These are phyloP conservation scores for Heracleum sosnowskyi DNA, from an alignment of 129 eudicot genomes.

Conservation along the genomic window DNA sequence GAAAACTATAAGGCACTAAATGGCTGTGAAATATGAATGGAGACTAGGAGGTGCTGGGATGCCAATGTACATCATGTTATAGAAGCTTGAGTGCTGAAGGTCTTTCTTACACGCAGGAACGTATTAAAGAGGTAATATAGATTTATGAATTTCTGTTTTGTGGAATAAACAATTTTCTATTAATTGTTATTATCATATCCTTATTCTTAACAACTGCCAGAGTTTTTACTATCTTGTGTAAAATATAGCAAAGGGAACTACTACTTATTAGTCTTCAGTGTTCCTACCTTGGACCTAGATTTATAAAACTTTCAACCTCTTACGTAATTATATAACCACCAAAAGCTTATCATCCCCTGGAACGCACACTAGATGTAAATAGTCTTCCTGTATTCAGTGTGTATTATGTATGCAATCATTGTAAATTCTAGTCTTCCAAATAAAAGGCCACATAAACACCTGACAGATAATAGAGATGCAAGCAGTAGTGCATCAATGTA, in stretches of 20 bases:
- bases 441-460: background rate
- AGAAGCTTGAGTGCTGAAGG: conserved; percentile 36
- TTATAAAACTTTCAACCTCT: background rate
- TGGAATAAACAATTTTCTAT: background rate
- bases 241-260: too few relatives aligned
- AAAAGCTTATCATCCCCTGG: background rate
- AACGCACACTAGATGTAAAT: background rate
- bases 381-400: background rate
- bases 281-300: background rate
- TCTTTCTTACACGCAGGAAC: conserved; percentile 30
- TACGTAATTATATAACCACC: background rate
- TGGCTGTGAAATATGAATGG: too few relatives aligned
- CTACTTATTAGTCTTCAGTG: background rate
- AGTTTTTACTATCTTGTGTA: background rate
- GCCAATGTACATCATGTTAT: too few relatives aligned
- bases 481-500: conserved; percentile 39
- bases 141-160: background rate
- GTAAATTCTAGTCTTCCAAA: background rate
- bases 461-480: conserved; percentile 45
- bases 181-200: background rate
- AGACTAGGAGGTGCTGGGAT: too few relatives aligned
- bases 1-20: too few relatives aligned
- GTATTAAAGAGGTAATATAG: conserved; percentile 22
- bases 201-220: background rate
- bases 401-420: background rate